phyloP scores from a whole-genome alignment of 352 stramenopile species.

The Phytophthora europaea region DNA sequence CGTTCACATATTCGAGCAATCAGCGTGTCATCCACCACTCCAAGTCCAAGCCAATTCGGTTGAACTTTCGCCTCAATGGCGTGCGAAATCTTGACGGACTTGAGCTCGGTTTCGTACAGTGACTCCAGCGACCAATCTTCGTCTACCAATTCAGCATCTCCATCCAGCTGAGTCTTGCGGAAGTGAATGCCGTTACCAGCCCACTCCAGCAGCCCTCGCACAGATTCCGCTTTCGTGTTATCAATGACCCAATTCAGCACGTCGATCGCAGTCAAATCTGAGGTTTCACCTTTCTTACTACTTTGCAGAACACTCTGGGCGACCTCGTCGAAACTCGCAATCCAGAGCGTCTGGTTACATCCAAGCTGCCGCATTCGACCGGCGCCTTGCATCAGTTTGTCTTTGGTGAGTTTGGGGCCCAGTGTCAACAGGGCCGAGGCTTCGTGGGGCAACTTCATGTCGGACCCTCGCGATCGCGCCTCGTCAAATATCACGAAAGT shows the following conservation, averaged over 20 bases:
- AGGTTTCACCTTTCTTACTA: slow-evolving; percentile 5
- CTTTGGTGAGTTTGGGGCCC: slow-evolving; percentile 88
- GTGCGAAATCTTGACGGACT: no score
- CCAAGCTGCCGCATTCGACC: slow-evolving; percentile 88
- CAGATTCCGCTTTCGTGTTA: slow-evolving; percentile 75
- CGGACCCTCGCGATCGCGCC: slow-evolving; percentile 83
- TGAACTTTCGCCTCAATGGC: no score
- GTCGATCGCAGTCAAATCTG: slow-evolving; percentile 23
- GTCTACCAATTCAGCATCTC: slow-evolving; percentile 26
- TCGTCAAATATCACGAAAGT: slow-evolving; percentile 95
- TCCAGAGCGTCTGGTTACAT: slow-evolving; percentile 68
- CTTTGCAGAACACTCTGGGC: slow-evolving; percentile 50
- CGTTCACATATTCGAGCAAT: slow-evolving; percentile 16
- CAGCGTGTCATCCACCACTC: neutral
- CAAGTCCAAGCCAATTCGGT: no score
- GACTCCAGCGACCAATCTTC: slow-evolving; percentile 54
- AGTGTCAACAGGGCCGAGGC: slow-evolving; percentile 87
- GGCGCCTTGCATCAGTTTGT: slow-evolving; percentile 94
- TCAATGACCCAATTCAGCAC: slow-evolving; percentile 86
- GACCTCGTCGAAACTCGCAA: slow-evolving; percentile 79
- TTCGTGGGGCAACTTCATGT: slow-evolving; percentile 88
- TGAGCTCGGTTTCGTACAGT: slow-evolving; percentile 9
- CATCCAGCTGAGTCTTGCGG: slow-evolving; percentile 26
- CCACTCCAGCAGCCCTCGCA: slow-evolving; percentile 74
- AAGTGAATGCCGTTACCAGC: slow-evolving; percentile 60